Evolutionary conservation across 2,329 filamentous ascomycete genomes (phyloP).

Genomic region (Epichloe elymi): DNA sequence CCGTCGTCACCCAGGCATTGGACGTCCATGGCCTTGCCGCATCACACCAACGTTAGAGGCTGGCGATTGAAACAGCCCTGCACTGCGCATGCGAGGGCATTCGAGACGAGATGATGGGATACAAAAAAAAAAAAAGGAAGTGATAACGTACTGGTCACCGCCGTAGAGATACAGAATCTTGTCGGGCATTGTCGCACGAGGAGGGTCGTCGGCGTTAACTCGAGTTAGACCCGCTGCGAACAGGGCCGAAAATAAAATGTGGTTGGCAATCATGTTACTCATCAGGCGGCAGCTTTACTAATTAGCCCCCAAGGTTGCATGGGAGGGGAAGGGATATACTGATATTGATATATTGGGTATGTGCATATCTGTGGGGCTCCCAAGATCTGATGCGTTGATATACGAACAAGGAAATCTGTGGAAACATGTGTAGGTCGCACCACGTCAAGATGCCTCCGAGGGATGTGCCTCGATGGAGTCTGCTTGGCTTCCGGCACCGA

Average conservation of each 20-base stretch:
- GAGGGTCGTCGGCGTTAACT: not conserved
- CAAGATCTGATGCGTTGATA: no score
- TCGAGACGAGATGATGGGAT: not conserved
- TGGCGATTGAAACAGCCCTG: not conserved
- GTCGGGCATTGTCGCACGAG: conserved; percentile 6
- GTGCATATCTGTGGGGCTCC: not conserved
- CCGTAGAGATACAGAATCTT: conserved; percentile 25
- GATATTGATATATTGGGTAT: not conserved
- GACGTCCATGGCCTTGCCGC: conserved; percentile 44
- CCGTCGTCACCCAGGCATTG: conserved; percentile 52
- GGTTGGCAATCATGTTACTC: not conserved
- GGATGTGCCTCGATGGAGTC: no score
- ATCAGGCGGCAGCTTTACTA: no score
- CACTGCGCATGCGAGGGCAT: not conserved
- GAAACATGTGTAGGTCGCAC: no score
- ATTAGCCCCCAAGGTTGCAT: not conserved
- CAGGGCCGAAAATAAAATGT: not conserved
- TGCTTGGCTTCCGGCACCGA: no score
- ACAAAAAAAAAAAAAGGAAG: not conserved
- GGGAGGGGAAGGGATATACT: not conserved
- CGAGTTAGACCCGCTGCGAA: not conserved
- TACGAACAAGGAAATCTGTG: no score
- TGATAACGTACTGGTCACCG: conserved; percentile 22
- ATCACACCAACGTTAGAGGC: not conserved
- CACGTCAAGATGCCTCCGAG: no score